A percentile compares a stretch with the other conserved stretches of the same genome.
Evolutionary conservation across 2,329 filamentous ascomycete genomes (phyloP).

Genomic region (Dactylonectria estremocensis): DNA sequence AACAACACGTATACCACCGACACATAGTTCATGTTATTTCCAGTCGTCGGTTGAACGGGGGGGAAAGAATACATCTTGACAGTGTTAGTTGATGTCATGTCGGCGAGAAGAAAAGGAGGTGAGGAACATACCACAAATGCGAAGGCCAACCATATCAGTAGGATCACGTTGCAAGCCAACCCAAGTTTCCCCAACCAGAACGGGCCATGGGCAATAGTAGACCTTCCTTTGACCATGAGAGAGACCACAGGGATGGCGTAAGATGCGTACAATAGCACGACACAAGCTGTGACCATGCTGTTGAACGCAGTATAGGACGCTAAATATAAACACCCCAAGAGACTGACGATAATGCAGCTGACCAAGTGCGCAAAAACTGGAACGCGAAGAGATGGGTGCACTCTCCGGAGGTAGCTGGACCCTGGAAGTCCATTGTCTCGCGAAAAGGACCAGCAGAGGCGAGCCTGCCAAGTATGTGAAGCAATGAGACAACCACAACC

Average conservation of each 20-base stretch:
- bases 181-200: conserved; percentile 25
- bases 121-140: conserved; percentile 20
- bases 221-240: conserved; percentile 19
- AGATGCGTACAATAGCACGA: conserved; percentile 25
- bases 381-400: conserved; percentile 13
- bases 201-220: conserved; percentile 11
- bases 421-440: conserved; percentile 27
- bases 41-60: neutral
- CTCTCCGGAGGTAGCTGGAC: neutral
- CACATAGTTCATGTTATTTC: conserved; percentile 20
- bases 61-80: conserved; percentile 18
- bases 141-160: conserved; percentile 19
- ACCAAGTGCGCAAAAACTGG: conserved; percentile 15
- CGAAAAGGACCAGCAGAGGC: conserved; percentile 31
- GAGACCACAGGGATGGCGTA: conserved; percentile 18
- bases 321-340: conserved; percentile 18
- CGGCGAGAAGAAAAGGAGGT: too few relatives aligned
- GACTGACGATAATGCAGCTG: conserved; percentile 1
- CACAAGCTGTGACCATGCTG: conserved; percentile 23
- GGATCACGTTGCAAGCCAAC: conserved; percentile 20
- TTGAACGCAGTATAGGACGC: conserved; percentile 22
- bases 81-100: neutral
- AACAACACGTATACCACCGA: conserved; percentile 14
- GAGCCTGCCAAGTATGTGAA: conserved; percentile 26
- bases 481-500: conserved; percentile 26